Percentiles rank a stretch among this genome's conserved stretches.
Evolutionary conservation across 2,329 filamentous ascomycete species (phyloP).

Genomic region (Pestalotiopsis sp.): DNA sequence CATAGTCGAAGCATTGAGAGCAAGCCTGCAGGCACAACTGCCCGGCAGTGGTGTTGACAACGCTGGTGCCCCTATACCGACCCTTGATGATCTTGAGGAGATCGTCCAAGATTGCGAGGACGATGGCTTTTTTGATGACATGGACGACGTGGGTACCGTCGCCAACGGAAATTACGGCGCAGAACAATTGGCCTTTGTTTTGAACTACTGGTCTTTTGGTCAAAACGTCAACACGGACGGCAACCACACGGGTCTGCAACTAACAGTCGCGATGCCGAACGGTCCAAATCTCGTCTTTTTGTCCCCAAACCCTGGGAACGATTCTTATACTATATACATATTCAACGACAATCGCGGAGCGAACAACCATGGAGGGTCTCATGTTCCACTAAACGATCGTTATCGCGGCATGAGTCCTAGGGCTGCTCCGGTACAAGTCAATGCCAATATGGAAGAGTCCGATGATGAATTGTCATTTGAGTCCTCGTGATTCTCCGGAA

Average conservation of each 20-base stretch:
- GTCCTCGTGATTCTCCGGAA: no score
- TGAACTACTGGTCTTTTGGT: background rate
- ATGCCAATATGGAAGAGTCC: no score
- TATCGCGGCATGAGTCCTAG: background rate
- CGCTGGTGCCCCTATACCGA: background rate
- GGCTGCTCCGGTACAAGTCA: background rate
- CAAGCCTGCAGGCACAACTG: background rate
- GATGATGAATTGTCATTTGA: background rate
- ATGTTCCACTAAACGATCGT: background rate
- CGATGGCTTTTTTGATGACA: background rate
- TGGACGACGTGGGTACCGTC: background rate
- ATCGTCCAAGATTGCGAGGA: background rate
- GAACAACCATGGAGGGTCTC: background rate
- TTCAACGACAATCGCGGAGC: background rate
- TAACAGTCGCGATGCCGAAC: background rate
- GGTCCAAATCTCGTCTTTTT: no score
- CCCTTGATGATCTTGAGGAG: background rate
- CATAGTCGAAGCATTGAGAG: background rate
- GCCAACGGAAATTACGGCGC: background rate
- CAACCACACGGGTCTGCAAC: background rate
- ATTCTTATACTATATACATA: background rate
- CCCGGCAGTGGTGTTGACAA: background rate
- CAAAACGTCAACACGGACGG: background rate
- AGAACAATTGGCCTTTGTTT: background rate
- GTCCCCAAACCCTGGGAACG: no score